These are phyloP conservation scores for Rhododendron kiyosumense DNA, from an alignment of 148 eudicot genomes.

Conservation along the genomic window DNA sequence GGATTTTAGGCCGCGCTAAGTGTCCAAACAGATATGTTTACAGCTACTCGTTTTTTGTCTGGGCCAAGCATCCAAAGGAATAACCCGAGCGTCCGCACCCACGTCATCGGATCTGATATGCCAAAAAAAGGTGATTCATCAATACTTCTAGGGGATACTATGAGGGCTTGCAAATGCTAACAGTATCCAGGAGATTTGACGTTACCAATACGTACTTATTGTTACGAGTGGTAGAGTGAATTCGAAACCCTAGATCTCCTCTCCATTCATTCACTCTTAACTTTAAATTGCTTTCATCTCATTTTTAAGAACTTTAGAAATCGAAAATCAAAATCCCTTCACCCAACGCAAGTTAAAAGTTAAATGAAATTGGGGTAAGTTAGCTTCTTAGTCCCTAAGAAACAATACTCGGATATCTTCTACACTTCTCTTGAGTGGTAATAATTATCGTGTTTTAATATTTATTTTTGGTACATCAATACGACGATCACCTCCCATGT, in stretches of 20 bases:
- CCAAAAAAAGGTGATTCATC: neutral
- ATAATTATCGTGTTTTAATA: neutral
- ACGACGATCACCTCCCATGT: neutral
- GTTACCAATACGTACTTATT: neutral
- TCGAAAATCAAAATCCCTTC: neutral
- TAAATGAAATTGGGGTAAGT: neutral
- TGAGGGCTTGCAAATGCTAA: neutral
- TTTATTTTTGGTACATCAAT: neutral
- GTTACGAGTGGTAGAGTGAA: neutral
- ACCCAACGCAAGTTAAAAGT: neutral
- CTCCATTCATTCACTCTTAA: neutral
- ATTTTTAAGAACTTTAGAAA: neutral
- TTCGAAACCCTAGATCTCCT: neutral
- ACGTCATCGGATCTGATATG: neutral
- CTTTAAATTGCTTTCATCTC: neutral
- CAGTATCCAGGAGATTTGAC: neutral
- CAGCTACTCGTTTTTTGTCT: neutral
- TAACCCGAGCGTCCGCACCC: neutral
- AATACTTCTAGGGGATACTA: neutral
- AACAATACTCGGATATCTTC: neutral
- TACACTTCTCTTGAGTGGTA: neutral
- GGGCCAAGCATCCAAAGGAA: neutral
- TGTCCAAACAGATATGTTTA: neutral
- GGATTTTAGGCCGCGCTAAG: neutral
- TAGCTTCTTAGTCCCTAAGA: neutral